Evolutionary conservation across 2,329 filamentous ascomycete genomes (phyloP).

Genomic region (Amylocarpus encephaloides): DNA sequence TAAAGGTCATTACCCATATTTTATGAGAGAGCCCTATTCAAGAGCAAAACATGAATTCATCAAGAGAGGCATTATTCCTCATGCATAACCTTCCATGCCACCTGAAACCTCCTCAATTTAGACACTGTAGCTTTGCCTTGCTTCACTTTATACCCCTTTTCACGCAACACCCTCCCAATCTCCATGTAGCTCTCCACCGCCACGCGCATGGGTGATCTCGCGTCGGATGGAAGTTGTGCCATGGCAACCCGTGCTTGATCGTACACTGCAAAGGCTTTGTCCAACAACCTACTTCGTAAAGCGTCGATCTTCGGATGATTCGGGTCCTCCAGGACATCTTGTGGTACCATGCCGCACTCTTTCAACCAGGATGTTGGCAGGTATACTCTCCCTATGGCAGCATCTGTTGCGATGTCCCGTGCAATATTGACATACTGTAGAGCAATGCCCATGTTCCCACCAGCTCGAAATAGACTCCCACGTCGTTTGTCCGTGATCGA

Average conservation of each 20-base stretch:
- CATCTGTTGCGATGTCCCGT: slow-evolving; percentile 64
- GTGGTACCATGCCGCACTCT: slow-evolving; percentile 47
- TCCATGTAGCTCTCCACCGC: slow-evolving; percentile 73
- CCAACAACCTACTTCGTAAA: slow-evolving; percentile 49
- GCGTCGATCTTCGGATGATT: slow-evolving; percentile 40
- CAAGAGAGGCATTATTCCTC: slow-evolving; percentile 13
- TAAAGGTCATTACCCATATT: too few species aligned
- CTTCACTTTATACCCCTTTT: slow-evolving; percentile 37
- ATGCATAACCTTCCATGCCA: slow-evolving; percentile 52
- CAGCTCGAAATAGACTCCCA: slow-evolving; percentile 46
- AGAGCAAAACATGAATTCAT: neutral
- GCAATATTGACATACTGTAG: slow-evolving; percentile 75
- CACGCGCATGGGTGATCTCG: slow-evolving; percentile 57
- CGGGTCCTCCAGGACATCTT: slow-evolving; percentile 48
- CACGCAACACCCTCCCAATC: slow-evolving; percentile 56
- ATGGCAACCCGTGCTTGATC: slow-evolving; percentile 48
- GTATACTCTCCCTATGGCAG: slow-evolving; percentile 60
- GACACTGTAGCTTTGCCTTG: slow-evolving; percentile 40
- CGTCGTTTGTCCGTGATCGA: slow-evolving; percentile 25
- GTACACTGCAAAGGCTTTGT: slow-evolving; percentile 57
- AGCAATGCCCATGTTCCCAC: slow-evolving; percentile 62
- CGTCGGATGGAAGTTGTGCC: slow-evolving; percentile 52
- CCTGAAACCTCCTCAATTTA: slow-evolving; percentile 41
- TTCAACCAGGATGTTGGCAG: slow-evolving; percentile 59
- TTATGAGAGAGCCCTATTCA: too few species aligned